Percentiles rank a stretch among this genome's conserved stretches.
phyloP scores from a whole-genome alignment of 2,329 filamentous ascomycete species.

The Tolypocladium guangdongense region DNA sequence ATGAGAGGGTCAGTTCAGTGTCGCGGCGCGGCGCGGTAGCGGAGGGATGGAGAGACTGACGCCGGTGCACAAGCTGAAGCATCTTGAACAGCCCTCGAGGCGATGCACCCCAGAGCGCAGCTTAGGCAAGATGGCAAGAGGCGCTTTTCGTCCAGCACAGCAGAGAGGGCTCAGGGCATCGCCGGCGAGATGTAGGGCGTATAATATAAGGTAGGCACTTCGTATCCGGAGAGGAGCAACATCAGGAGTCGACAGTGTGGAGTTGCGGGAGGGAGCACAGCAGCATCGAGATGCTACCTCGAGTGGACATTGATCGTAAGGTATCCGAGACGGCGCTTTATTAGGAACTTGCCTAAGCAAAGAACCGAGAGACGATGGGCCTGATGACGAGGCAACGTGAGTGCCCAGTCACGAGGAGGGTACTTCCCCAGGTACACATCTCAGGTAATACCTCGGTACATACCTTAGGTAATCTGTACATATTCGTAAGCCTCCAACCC shows the following conservation, averaged over 20 bases:
- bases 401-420: neutral
- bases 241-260: too few species aligned
- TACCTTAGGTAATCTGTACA: neutral
- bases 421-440: too few species aligned
- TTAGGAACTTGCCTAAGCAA: neutral
- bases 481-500: neutral
- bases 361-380: neutral
- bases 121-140: neutral
- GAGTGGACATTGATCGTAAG: neutral
- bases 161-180: neutral
- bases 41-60: slow-evolving; percentile 6
- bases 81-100: slow-evolving; percentile 3
- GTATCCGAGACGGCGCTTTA: neutral
- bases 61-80: slow-evolving; percentile 11
- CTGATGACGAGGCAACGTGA: neutral
- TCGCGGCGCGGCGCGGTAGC: too few species aligned
- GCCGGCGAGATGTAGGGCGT: neutral
- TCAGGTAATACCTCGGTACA: too few species aligned
- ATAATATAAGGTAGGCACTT: neutral
- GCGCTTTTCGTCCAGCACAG: neutral
- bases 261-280: neutral
- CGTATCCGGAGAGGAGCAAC: neutral
- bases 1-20: neutral
- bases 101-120: neutral
- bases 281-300: neutral